Conservation (phyloP, 2,329 filamentous ascomycete species). For the Ascochyta koolunga region DNA sequence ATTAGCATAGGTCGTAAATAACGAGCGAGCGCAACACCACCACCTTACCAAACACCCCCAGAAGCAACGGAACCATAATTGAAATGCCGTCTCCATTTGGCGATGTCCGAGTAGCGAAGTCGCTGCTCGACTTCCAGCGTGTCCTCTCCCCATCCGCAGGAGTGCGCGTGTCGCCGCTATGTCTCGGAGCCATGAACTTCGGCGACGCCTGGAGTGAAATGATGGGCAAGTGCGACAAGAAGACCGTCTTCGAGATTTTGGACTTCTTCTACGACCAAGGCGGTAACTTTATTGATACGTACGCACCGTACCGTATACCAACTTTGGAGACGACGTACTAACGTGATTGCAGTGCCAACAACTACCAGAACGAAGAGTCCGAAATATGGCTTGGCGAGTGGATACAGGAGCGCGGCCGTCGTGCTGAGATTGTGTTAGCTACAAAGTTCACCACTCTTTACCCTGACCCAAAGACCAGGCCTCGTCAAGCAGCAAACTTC, state of each 20-base stretch:
- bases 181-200: constrained; percentile 62
- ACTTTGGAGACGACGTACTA: not conserved
- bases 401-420: constrained; percentile 53
- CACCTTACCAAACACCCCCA: not conserved
- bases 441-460: constrained; percentile 58
- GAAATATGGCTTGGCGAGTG: constrained; percentile 59
- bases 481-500: constrained; percentile 49
- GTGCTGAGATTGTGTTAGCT: constrained; percentile 60
- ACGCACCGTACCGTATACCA: constrained; percentile 1
- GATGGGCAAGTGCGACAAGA: constrained; percentile 54
- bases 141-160: constrained; percentile 59
- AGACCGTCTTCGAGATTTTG: constrained; percentile 54
- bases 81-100: constrained; percentile 37
- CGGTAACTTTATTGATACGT: constrained; percentile 61
- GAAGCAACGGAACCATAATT: not conserved
- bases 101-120: constrained; percentile 35
- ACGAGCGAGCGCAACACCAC: not conserved
- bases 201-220: constrained; percentile 54
- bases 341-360: constrained; percentile 49
- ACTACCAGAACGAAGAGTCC: constrained; percentile 56
- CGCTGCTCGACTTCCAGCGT: constrained; percentile 58
- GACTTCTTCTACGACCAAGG: constrained; percentile 56
- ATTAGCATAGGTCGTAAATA: not conserved
- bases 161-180: constrained; percentile 60
- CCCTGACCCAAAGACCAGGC: constrained; percentile 30